Evolutionary conservation across 805 yeast genomes (phyloP).

Genomic region (Myxozyma geophila): DNA sequence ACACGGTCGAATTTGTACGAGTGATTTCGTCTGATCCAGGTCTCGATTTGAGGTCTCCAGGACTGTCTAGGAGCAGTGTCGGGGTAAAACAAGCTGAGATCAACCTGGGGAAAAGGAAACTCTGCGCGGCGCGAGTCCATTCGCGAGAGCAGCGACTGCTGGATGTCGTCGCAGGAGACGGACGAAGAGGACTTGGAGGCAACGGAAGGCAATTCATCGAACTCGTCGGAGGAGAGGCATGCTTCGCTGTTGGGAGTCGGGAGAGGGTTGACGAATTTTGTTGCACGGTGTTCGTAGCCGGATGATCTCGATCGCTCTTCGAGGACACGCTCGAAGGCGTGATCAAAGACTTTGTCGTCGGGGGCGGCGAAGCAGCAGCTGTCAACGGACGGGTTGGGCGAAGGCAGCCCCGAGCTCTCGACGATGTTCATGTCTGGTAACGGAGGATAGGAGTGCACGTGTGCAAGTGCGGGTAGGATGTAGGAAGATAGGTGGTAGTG

Average conservation of each 20-base stretch:
- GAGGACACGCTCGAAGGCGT: constrained; percentile 28
- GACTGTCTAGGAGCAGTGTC: constrained; percentile 48
- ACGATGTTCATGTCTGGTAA: constrained; percentile 17
- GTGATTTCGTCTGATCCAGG: constrained; percentile 46
- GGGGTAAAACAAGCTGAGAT: constrained; percentile 42
- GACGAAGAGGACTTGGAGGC: not conserved
- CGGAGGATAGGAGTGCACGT: not conserved
- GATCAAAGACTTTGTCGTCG: constrained; percentile 27
- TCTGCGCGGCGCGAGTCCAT: constrained; percentile 9
- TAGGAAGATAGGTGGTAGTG: no score
- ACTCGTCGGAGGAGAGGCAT: constrained; percentile 30
- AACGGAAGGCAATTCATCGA: constrained; percentile 5
- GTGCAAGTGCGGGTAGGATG: not conserved
- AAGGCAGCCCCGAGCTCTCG: constrained; percentile 33
- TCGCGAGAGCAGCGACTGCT: not conserved
- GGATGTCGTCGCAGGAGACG: not conserved
- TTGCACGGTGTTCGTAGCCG: constrained; percentile 12
- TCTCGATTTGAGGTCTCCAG: constrained; percentile 47
- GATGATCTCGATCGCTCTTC: constrained; percentile 18
- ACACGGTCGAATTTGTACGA: constrained; percentile 39
- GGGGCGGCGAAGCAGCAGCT: constrained; percentile 20
- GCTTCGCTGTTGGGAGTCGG: constrained; percentile 33
- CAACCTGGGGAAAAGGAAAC: constrained; percentile 30
- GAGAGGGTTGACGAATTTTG: constrained; percentile 9
- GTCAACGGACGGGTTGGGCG: constrained; percentile 36